phyloP scores from a whole-genome alignment of 495 filamentous ascomycete genomes.

The Podospora sp. region DNA sequence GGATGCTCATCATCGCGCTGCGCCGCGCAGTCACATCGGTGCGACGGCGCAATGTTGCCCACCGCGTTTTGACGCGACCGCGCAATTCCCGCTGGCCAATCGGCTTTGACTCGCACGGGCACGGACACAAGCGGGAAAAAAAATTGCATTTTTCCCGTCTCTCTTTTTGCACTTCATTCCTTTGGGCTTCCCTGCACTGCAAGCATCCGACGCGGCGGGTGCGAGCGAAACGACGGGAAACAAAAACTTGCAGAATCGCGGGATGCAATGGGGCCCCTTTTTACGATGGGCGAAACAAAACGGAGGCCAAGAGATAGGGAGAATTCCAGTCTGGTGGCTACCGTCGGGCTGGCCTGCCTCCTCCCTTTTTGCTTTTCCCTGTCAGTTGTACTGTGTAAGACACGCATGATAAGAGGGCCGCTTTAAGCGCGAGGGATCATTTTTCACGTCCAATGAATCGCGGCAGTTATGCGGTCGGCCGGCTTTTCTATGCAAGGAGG shows the following conservation, averaged over 20 bases:
- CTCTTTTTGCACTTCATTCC: neutral
- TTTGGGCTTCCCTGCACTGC: neutral
- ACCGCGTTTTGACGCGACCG: neutral
- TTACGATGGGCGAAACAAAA: neutral
- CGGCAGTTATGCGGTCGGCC: constrained; percentile 29
- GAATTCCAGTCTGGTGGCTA: neutral
- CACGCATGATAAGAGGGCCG: constrained; percentile 5
- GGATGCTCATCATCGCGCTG: neutral
- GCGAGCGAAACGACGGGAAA: constrained; percentile 2
- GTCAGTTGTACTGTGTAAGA: too few relatives aligned
- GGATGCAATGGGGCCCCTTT: neutral
- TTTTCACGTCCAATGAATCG: constrained; percentile 11
- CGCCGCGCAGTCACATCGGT: neutral
- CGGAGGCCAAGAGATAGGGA: neutral
- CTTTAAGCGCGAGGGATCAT: constrained; percentile 7
- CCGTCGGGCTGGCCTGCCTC: neutral
- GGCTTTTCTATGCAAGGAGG: constrained; percentile 19
- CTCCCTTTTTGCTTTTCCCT: neutral
- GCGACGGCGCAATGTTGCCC: neutral
- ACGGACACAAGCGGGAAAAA: neutral
- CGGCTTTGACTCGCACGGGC: neutral
- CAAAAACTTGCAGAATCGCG: neutral
- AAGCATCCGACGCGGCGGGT: neutral
- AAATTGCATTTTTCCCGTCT: neutral
- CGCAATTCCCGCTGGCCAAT: neutral